These are phyloP conservation scores for Nitzschia putrida DNA, from an alignment of 108 stramenopile species.

Conservation along the genomic window DNA sequence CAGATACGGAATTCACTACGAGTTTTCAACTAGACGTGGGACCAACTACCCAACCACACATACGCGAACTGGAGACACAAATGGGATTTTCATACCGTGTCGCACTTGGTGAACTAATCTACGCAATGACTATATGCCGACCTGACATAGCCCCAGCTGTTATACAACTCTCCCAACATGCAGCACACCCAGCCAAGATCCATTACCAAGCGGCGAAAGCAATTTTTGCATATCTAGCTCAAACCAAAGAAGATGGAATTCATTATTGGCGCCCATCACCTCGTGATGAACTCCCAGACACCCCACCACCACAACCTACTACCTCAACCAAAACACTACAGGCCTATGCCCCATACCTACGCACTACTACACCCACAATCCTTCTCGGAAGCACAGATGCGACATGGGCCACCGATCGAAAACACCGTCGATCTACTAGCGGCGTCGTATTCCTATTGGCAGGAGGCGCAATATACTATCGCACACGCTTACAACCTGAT, in stretches of 20 bases:
- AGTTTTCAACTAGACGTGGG: too few species aligned
- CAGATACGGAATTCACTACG: too few species aligned
- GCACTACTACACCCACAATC: not conserved
- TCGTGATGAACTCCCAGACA: constrained; percentile 8
- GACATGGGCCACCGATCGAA: constrained; percentile 33
- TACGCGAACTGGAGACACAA: not conserved
- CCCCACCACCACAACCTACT: constrained; percentile 1
- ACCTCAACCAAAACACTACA: not conserved
- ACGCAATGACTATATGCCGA: constrained; percentile 26
- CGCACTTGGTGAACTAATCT: constrained; percentile 35
- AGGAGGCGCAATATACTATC: constrained; percentile 36
- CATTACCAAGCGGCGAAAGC: constrained; percentile 14
- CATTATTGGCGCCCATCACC: constrained; percentile 26
- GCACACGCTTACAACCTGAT: constrained; percentile 24
- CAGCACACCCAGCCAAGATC: constrained; percentile 9
- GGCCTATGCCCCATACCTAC: not conserved
- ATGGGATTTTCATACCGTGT: constrained; percentile 28
- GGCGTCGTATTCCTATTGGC: constrained; percentile 30
- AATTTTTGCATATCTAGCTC: constrained; percentile 7
- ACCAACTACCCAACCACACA: too few species aligned
- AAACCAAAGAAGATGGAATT: constrained; percentile 11
- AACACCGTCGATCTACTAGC: constrained; percentile 27
- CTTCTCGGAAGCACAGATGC: constrained; percentile 26
- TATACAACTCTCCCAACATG: constrained; percentile 20
- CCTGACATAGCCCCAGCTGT: constrained; percentile 16